Conservation (phyloP, 306 rosid species). For the Corylus heterophylla region DNA sequence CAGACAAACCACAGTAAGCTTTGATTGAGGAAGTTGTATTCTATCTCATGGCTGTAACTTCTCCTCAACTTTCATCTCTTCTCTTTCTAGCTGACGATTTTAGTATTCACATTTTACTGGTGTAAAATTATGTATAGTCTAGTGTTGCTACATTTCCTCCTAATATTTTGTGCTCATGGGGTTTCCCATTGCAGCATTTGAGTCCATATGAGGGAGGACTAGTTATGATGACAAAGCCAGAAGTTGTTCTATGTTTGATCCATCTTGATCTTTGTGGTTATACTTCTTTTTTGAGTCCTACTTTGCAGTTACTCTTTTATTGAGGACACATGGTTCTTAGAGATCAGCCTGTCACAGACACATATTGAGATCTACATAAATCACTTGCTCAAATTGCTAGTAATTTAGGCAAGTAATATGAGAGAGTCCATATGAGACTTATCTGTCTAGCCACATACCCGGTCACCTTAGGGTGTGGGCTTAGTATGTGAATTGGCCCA, state of each 20-base stretch:
- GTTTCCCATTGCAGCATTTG: background rate
- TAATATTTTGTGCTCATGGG: background rate
- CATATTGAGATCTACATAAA: no score
- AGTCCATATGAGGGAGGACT: background rate
- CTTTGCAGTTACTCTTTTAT: background rate
- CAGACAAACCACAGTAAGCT: slow-evolving; percentile 62
- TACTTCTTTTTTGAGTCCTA: background rate
- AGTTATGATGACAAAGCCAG: no score
- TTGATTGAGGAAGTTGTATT: slow-evolving; percentile 12
- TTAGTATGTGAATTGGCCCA: no score
- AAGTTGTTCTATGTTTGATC: background rate
- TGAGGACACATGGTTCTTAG: no score
- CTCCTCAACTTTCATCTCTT: background rate
- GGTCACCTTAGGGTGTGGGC: no score
- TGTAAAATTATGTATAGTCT: background rate
- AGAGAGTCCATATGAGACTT: no score
- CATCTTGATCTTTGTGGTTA: background rate
- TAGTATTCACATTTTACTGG: background rate
- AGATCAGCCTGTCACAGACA: no score
- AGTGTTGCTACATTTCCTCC: background rate
- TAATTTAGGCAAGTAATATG: no score
- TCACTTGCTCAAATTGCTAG: no score
- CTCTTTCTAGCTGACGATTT: background rate
- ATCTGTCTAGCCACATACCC: no score
- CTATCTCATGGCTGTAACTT: slow-evolving; percentile 11